These are phyloP conservation scores for Skeletonema menzelii DNA, from an alignment of 108 stramenopile genomes.

Conservation along the genomic window DNA sequence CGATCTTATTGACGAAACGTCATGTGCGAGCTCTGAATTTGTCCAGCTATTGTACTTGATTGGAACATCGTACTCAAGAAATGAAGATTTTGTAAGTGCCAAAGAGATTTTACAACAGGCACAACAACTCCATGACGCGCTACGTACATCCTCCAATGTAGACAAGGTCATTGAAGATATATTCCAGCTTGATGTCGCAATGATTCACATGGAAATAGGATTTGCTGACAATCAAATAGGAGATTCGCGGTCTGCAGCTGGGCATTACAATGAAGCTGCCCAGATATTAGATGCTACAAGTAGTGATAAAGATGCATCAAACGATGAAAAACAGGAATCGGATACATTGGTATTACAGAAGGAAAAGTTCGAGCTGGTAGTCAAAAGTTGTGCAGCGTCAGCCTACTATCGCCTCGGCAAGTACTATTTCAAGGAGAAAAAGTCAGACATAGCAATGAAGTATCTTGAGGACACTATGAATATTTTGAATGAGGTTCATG, in stretches of 20 bases:
- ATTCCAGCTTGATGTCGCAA: slow-evolving; percentile 22
- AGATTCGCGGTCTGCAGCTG: neutral
- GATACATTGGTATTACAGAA: neutral
- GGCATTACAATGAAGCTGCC: slow-evolving; percentile 21
- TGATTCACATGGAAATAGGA: slow-evolving; percentile 18
- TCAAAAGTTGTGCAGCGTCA: slow-evolving; percentile 24
- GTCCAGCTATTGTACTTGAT: slow-evolving; percentile 32
- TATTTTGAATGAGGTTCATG: slow-evolving; percentile 22
- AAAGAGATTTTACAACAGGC: slow-evolving; percentile 13
- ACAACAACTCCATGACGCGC: neutral
- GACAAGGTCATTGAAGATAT: slow-evolving; percentile 4
- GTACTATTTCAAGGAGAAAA: slow-evolving; percentile 5
- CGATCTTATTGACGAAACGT: slow-evolving; percentile 1
- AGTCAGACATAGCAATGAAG: slow-evolving; percentile 20
- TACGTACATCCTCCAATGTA: neutral
- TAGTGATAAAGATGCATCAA: neutral
- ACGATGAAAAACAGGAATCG: neutral
- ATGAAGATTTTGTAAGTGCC: slow-evolving; percentile 12
- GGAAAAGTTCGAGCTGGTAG: slow-evolving; percentile 12
- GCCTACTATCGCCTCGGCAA: slow-evolving; percentile 26
- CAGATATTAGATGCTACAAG: slow-evolving; percentile 17
- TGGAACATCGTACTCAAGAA: slow-evolving; percentile 33
- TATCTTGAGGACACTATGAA: slow-evolving; percentile 29
- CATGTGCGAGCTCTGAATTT: slow-evolving; percentile 1
- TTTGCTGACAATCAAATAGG: slow-evolving; percentile 12